These are phyloP conservation scores for Mycena vulgaris DNA, from an alignment of 768 basidiomycete species.

Conservation along the genomic window DNA sequence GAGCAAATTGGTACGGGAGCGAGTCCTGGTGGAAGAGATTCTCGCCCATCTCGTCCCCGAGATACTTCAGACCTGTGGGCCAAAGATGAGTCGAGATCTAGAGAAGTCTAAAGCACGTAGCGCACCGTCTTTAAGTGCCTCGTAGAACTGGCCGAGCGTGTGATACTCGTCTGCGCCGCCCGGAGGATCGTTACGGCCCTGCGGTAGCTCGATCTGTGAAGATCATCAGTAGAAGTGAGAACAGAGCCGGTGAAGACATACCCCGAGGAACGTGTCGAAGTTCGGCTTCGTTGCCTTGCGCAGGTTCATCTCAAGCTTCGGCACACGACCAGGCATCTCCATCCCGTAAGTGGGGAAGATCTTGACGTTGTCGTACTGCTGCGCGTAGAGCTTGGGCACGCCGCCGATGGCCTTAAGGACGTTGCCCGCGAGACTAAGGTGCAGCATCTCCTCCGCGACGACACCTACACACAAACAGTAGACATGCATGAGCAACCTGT, in stretches of 20 bases:
- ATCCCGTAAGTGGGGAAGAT: conserved; percentile 20
- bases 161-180: conserved; percentile 28
- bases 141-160: conserved; percentile 35
- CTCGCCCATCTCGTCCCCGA: conserved; percentile 7
- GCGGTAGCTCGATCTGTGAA: conserved; percentile 31
- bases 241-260: conserved; percentile 4
- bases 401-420: conserved; percentile 42
- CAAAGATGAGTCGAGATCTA: neutral
- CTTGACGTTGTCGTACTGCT: conserved; percentile 5
- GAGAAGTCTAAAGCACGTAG: neutral
- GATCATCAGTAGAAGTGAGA: neutral
- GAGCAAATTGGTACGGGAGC: conserved; percentile 11
- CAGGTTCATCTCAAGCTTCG: conserved; percentile 11
- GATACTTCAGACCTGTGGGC: conserved; percentile 3
- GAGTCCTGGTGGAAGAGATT: conserved; percentile 8
- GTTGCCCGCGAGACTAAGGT: conserved; percentile 46
- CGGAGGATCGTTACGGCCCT: conserved; percentile 23
- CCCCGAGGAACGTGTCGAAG: conserved; percentile 13
- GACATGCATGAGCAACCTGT: conserved; percentile 5
- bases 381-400: conserved; percentile 39
- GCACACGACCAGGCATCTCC: conserved; percentile 9
- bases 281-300: neutral
- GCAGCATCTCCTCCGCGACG: conserved; percentile 47
- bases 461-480: conserved; percentile 35
- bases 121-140: conserved; percentile 27